Conservation (phyloP, 192 early-diverging fungal genomes). For the Obelidium mucronatum region DNA sequence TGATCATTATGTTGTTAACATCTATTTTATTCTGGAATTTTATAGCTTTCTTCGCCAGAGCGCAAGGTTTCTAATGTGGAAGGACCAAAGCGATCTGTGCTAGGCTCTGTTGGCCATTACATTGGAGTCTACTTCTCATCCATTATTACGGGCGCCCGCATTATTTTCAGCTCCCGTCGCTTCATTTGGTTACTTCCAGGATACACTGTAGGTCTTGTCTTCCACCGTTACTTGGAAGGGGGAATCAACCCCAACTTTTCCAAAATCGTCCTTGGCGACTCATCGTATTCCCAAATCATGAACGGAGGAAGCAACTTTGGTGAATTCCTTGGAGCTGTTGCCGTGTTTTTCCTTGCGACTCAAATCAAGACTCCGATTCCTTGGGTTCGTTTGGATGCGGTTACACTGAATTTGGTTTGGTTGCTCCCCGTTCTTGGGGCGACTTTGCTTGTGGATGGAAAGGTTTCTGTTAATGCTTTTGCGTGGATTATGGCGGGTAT, state of each 20-base stretch:
- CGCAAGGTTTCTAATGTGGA: slow-evolving; percentile 26
- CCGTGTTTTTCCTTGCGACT: too few species aligned
- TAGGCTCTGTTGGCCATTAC: slow-evolving; percentile 41
- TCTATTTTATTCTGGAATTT: too few species aligned
- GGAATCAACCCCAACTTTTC: too few species aligned
- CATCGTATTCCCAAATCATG: slow-evolving; percentile 53
- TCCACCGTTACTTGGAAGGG: too few species aligned
- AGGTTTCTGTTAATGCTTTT: slow-evolving; percentile 34
- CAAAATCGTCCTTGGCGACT: slow-evolving; percentile 62
- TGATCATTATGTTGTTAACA: too few species aligned
- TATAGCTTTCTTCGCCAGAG: slow-evolving; percentile 40
- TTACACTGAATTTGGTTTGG: slow-evolving; percentile 44
- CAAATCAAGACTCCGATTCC: too few species aligned
- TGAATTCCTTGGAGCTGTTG: slow-evolving; percentile 66
- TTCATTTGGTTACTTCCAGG: slow-evolving; percentile 66
- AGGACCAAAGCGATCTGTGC: slow-evolving; percentile 5
- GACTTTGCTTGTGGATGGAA: slow-evolving; percentile 25
- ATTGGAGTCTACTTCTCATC: slow-evolving; percentile 56
- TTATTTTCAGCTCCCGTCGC: slow-evolving; percentile 59
- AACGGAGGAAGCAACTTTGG: slow-evolving; percentile 69
- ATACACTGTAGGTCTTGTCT: slow-evolving; percentile 61
- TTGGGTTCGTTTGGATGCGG: too few species aligned
- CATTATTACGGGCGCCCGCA: slow-evolving; percentile 48
- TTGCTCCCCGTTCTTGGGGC: slow-evolving; percentile 34
- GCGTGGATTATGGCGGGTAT: slow-evolving; percentile 59